Evolutionary conservation across 2,329 filamentous ascomycete genomes (phyloP).

Genomic region (Pseudogymnoascus sp.): DNA sequence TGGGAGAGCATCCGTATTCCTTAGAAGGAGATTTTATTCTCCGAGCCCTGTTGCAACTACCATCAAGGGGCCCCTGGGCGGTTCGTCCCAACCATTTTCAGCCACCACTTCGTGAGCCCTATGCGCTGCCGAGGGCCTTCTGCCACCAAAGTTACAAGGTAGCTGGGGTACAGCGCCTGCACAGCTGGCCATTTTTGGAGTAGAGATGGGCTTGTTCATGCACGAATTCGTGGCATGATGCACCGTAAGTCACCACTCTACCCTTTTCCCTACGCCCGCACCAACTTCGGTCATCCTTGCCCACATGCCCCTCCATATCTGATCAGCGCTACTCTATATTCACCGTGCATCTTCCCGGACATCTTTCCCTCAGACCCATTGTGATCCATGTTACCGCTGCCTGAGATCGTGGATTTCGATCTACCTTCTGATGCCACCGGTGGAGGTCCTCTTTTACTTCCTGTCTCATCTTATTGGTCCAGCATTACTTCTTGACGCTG

Average conservation of each 20-base stretch:
- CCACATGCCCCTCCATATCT: constrained; percentile 21
- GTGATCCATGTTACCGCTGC: constrained; percentile 22
- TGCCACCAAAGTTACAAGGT: not conserved
- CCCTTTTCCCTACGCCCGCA: constrained; percentile 20
- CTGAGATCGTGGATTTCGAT: constrained; percentile 5
- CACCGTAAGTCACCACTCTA: constrained; percentile 15
- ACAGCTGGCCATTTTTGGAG: not conserved
- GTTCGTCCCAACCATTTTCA: constrained; percentile 4
- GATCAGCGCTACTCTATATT: constrained; percentile 21
- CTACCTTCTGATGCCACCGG: not conserved
- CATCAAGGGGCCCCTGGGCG: not conserved
- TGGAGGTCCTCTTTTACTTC: not conserved
- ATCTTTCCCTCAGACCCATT: constrained; percentile 18
- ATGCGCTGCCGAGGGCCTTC: not conserved
- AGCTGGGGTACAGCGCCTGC: not conserved
- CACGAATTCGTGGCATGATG: constrained; percentile 28
- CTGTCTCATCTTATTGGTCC: constrained; percentile 8
- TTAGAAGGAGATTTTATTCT: constrained; percentile 5
- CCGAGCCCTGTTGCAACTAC: not conserved
- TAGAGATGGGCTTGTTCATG: constrained; percentile 26
- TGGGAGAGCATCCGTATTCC: constrained; percentile 8
- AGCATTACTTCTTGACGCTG: constrained; percentile 4
- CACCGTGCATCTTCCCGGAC: constrained; percentile 29
- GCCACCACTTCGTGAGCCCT: not conserved
- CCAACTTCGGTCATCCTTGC: constrained; percentile 20